phyloP scores from a whole-genome alignment of 768 basidiomycete genomes.

The Xerocomus brunneocitrinus region DNA sequence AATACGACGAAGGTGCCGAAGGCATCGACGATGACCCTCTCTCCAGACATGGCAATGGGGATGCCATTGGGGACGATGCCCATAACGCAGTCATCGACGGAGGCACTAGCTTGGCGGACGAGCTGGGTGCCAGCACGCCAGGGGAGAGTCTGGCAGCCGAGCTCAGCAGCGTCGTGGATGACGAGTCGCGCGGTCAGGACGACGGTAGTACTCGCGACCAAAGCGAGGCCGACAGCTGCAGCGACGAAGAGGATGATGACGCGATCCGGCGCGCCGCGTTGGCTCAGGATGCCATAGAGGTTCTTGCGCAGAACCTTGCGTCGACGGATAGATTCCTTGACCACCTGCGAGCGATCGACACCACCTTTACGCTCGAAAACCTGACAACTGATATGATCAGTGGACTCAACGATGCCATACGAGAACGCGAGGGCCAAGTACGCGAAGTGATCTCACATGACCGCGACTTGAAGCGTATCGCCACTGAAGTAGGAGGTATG shows the following conservation, averaged over 20 bases:
- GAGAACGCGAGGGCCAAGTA: conserved; percentile 77
- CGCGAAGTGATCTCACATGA: conserved; percentile 75
- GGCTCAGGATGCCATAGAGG: conserved; percentile 60
- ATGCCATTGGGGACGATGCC: conserved; percentile 26
- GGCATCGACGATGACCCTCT: conserved; percentile 50
- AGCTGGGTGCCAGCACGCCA: conserved; percentile 28
- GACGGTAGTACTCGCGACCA: conserved; percentile 11
- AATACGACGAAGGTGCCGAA: conserved; percentile 84
- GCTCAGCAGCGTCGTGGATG: conserved; percentile 18
- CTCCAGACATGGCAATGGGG: conserved; percentile 25
- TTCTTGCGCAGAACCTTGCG: conserved; percentile 68
- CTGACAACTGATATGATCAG: conserved; percentile 76
- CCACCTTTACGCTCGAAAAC: conserved; percentile 49
- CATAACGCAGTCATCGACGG: conserved; percentile 27
- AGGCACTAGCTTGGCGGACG: conserved; percentile 41
- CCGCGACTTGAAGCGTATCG: conserved; percentile 73
- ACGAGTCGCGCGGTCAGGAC: conserved; percentile 11
- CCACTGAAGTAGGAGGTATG: conserved; percentile 70
- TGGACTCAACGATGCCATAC: conserved; percentile 66
- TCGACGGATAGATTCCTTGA: conserved; percentile 74
- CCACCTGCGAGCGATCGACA: conserved; percentile 67
- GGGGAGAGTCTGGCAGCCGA: conserved; percentile 23
- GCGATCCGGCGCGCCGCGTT: conserved; percentile 19
- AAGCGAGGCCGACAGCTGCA: conserved; percentile 7
- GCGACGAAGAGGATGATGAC: conserved; percentile 29